These are phyloP conservation scores for Kalmusia sp. DNA, from an alignment of 2,329 filamentous ascomycete genomes.

Conservation along the genomic window DNA sequence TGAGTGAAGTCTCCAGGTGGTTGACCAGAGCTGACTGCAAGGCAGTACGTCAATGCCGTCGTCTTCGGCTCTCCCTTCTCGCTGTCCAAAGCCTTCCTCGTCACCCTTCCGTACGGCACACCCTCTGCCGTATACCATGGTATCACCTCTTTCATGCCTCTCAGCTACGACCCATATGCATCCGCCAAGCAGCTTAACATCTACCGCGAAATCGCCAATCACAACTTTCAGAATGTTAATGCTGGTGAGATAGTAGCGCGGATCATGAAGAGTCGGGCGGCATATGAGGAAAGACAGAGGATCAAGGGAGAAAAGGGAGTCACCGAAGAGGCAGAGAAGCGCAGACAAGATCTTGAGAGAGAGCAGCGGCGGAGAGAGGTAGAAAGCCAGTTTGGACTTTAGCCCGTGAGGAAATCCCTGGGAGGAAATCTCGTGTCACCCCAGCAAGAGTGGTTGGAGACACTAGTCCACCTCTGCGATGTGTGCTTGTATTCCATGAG, in stretches of 20 bases:
- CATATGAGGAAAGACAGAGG: constrained; percentile 91
- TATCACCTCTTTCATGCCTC: constrained; percentile 87
- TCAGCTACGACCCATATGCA: constrained; percentile 67
- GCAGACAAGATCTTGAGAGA: constrained; percentile 47
- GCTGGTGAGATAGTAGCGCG: constrained; percentile 89
- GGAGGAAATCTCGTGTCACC: too few relatives aligned
- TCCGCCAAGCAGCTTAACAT: constrained; percentile 83
- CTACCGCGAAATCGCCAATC: constrained; percentile 77
- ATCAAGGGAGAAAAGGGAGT: constrained; percentile 88
- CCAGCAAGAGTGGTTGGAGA: too few relatives aligned
- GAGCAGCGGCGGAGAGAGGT: constrained; percentile 46
- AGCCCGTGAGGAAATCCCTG: too few relatives aligned
- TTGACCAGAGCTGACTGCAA: constrained; percentile 5
- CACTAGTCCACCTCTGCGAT: too few relatives aligned
- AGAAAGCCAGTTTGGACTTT: constrained; percentile 49
- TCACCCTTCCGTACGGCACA: constrained; percentile 69
- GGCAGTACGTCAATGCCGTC: constrained; percentile 82
- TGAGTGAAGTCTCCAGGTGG: constrained; percentile 51
- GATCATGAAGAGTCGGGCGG: constrained; percentile 83
- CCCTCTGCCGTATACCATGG: constrained; percentile 92
- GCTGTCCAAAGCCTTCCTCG: constrained; percentile 80
- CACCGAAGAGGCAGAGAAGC: constrained; percentile 65
- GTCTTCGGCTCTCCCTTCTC: constrained; percentile 91
- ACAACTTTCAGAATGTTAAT: constrained; percentile 87
- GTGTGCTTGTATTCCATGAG: too few relatives aligned